A percentile compares a stretch with the other conserved stretches of the same genome.
These are phyloP conservation scores for Phytophthora colocasiae DNA, from an alignment of 352 stramenopile genomes.

Conservation along the genomic window DNA sequence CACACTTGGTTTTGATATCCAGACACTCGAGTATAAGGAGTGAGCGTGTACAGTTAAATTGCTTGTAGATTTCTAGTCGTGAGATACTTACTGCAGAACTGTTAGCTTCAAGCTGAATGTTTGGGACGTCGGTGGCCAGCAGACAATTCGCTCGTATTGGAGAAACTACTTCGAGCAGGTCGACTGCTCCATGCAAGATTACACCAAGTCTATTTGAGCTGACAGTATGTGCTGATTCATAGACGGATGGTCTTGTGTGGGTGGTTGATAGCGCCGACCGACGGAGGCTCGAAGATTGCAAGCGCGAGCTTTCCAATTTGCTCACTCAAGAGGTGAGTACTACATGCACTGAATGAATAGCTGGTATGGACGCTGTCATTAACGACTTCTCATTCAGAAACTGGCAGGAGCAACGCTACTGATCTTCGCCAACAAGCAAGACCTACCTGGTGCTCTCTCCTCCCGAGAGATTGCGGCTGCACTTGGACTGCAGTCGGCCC, in stretches of 20 bases:
- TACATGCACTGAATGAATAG: no score
- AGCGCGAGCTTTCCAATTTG: constrained; percentile 88
- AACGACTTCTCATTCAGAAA: constrained; percentile 77
- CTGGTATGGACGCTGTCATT: no score
- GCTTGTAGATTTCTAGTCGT: background rate
- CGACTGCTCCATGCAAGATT: background rate
- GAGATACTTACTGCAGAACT: constrained; percentile 5
- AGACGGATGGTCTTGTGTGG: constrained; percentile 99
- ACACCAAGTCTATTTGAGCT: background rate
- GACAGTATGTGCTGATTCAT: background rate
- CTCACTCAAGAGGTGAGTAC: constrained; percentile 84
- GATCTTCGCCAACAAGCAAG: constrained; percentile 99
- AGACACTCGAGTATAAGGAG: constrained; percentile 97
- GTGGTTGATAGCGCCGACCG: constrained; percentile 98
- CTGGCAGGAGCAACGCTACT: constrained; percentile 98
- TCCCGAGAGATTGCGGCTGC: constrained; percentile 92
- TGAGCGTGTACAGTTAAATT: constrained; percentile 26
- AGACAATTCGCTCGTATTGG: constrained; percentile 99
- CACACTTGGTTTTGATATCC: constrained; percentile 99
- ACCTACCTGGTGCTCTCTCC: constrained; percentile 93
- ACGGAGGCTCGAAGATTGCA: constrained; percentile 95
- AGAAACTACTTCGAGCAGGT: constrained; percentile 99
- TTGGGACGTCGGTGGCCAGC: constrained; percentile 99
- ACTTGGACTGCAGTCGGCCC: constrained; percentile 83
- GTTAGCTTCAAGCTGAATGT: constrained; percentile 98